Base-by-base conservation (phyloP, 805 yeast species). In the Metschnikowia lunata region DNA sequence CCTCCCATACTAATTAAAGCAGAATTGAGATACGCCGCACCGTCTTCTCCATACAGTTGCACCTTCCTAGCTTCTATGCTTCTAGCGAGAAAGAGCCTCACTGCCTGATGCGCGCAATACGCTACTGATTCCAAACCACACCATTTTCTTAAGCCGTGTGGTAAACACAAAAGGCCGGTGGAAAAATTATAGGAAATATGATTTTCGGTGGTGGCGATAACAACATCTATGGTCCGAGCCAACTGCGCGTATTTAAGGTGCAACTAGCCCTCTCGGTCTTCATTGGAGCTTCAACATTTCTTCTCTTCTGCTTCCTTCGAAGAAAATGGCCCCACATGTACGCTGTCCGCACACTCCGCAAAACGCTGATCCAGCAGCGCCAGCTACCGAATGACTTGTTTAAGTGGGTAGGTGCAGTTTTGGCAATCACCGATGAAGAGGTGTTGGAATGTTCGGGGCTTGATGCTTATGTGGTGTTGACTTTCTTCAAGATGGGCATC, bases 261-360 rank as follows among this genome's bases (percentile, higher is more conserved):
- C 85, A 79, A 56, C 60, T 79, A 39, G 63, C 67, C 45, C 64
- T 79, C 33, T 78, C 82, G 47, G 55, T 72, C 2, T 55, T 67
- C 37, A 56, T 74, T n/a, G 84, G 84, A 0, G 30, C 66, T 7
- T 47, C 68, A 9, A 67, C 78, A 26, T 76, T 79, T 46, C 39
- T 71, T 10, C 52, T 72, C 18, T 79, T 79, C 55, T 79, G 84
- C 50, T 49, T 75, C 29, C 60, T 75, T 28, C 60, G 85, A 40
- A 72, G 72, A 50, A 67, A 69, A 47, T 76, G 82, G 68, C 84
- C 84, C 8, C 72, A 78, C 46, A 68, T 79, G 45, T 79, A 78
- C 54, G 79, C 82, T 11, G 74, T 79, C 9, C 52, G 85, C 44
- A 73, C 83, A 10, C 64, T 76, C 37, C 58, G 83, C 47, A 69